Evolutionary conservation across 2,329 filamentous ascomycete genomes (phyloP).

Genomic region (Nothophoma quercina): DNA sequence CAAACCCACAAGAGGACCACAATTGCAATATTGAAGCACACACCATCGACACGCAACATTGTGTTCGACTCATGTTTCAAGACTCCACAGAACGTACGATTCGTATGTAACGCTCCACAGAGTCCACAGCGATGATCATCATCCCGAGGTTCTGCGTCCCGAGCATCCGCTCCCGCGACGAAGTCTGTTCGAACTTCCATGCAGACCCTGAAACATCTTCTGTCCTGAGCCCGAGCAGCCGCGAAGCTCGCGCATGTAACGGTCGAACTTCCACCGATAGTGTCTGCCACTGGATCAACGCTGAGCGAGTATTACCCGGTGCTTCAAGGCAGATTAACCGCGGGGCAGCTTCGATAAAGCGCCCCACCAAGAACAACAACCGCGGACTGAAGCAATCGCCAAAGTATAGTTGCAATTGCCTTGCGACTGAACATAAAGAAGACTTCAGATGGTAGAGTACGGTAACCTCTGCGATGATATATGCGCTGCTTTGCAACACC

Average conservation of each 20-base stretch:
- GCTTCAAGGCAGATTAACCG: conserved; percentile 12
- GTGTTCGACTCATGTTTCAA: conserved; percentile 4
- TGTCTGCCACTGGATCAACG: conserved; percentile 1
- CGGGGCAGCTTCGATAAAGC: conserved; percentile 9
- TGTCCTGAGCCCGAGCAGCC: neutral
- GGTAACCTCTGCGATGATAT: neutral
- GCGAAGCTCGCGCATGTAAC: neutral
- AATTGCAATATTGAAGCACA: conserved; percentile 4
- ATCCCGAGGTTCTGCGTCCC: neutral
- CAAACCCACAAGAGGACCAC: neutral
- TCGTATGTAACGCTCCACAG: neutral
- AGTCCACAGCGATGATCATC: conserved; percentile 1
- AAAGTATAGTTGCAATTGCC: neutral
- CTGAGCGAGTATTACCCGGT: conserved; percentile 14
- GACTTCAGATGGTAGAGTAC: neutral
- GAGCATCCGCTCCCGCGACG: neutral
- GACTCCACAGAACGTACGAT: conserved; percentile 4
- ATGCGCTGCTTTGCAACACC: neutral
- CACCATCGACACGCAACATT: neutral
- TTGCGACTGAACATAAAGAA: neutral
- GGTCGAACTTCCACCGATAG: conserved; percentile 3
- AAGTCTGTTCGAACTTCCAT: neutral
- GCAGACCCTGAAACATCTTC: conserved; percentile 4
- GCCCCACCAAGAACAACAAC: conserved; percentile 18
- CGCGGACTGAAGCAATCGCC: neutral